Conservation (phyloP, 495 filamentous ascomycete species). For the Penicillium taxi region DNA sequence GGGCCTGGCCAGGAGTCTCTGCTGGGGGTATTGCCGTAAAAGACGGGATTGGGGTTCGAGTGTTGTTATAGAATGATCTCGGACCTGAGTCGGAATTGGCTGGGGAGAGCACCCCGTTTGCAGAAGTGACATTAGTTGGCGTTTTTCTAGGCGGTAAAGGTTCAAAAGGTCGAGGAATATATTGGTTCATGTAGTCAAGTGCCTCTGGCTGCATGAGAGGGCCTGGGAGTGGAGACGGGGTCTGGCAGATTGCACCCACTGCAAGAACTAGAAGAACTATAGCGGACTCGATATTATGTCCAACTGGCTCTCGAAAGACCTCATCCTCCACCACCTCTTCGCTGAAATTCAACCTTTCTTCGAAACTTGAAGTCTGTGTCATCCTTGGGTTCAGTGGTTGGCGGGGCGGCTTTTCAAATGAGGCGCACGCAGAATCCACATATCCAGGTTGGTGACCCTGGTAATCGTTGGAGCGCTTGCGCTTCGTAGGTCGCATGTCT, state of each 20-base stretch:
- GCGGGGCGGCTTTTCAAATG: no score
- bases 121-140: constrained; percentile 1
- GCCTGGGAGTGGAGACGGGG: constrained; percentile 50
- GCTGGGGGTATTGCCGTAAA: constrained; percentile 5
- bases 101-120: constrained; percentile 21
- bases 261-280: constrained; percentile 77
- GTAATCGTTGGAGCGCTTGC: constrained; percentile 37
- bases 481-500: constrained; percentile 29
- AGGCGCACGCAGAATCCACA: constrained; percentile 2
- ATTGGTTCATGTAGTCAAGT: constrained; percentile 20
- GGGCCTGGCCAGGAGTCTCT: constrained; percentile 7
- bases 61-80: constrained; percentile 15
- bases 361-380: no score
- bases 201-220: constrained; percentile 32
- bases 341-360: no score
- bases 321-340: no score
- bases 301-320: no score
- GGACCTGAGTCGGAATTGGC: constrained; percentile 20
- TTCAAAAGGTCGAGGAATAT: constrained; percentile 19
- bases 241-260: constrained; percentile 73
- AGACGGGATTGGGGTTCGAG: constrained; percentile 12
- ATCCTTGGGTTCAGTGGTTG: no score
- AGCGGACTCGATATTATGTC: constrained; percentile 52
- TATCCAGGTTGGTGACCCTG: constrained; percentile 19
- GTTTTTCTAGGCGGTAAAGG: neutral